Base-by-base conservation (phyloP, 805 yeast species). In the Myxozyma sirexii region DNA sequence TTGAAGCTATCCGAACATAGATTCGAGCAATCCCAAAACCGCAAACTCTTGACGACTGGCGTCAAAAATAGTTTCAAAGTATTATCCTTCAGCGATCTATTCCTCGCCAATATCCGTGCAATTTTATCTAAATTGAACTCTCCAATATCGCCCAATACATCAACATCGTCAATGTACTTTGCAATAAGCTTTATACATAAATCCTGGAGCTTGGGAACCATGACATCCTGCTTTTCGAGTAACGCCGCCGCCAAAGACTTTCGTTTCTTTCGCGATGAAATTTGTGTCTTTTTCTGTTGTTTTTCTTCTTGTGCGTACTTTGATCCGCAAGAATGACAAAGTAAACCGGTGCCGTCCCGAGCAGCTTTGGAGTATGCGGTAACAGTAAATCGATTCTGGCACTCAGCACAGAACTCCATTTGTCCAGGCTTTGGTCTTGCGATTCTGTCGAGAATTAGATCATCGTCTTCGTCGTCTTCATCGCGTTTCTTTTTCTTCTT, bases 21-120 rank as follows among this genome's bases (percentile, higher is more conserved):
- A 50, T 59, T 84, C 0, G 97, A 90, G 72, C 99, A 94, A 74
- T 94, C 99, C 91, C 96, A 90, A 63, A 94, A 84, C 63, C 88
- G 88, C 29, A 94, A 74, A 2, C 75, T 71, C 56, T 74, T 80
- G 50, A 84, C 71, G 15, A 80, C 78, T 0, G 90, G 80, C 48
- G 84, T 83, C 54, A 94, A 75, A 69, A 94, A 93, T 49, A 94
- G 76, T 47, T 84, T 76, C 70, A 92, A 72, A 0, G 97, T 91
- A 17, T 80, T 76, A 63, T 87, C 84, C 68, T 86, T 83, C 49
- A 94, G 76, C 0, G 94, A 87, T 54, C 99, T 75, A 73, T 92
- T 94, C 59, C 88, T 84, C 23, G 94, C 84, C 31, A 94, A 72
- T 59, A 96, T 91, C 54, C 84, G 80, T 23, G 90, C 82, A 51